Conservation (phyloP, 768 basidiomycete genomes). For the Panaeolus papilionaceus region DNA sequence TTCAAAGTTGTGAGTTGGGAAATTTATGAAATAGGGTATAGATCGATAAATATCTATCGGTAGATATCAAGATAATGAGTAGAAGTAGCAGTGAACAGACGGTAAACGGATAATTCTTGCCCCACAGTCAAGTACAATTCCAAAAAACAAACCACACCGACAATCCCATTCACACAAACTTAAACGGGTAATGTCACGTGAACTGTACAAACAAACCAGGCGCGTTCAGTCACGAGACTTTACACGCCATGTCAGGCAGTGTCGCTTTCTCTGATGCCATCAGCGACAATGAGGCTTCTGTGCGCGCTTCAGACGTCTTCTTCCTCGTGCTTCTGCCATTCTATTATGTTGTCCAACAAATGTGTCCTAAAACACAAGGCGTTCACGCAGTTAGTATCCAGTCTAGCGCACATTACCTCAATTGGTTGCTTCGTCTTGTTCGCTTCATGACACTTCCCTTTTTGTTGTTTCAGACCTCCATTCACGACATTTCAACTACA, state of each 20-base stretch:
- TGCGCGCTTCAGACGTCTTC: conserved; percentile 13
- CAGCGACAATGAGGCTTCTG: conserved; percentile 6
- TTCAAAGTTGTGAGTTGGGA: conserved; percentile 10
- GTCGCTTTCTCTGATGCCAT: neutral
- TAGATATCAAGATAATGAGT: neutral
- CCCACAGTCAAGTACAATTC: conserved; percentile 1
- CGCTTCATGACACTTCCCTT: neutral
- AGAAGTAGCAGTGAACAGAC: conserved; percentile 1
- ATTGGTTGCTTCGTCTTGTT: conserved; percentile 3
- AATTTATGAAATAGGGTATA: conserved; percentile 10
- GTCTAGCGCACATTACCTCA: conserved; percentile 13
- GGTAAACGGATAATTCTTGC: neutral
- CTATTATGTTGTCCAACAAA: neutral
- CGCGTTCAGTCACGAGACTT: conserved; percentile 20
- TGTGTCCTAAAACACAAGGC: neutral
- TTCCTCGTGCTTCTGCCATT: neutral
- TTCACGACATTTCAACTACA: neutral
- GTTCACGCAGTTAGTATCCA: neutral
- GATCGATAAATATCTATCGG: neutral
- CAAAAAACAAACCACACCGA: conserved; percentile 8
- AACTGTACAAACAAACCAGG: conserved; percentile 1
- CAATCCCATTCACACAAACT: conserved; percentile 13
- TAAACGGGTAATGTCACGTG: conserved; percentile 26
- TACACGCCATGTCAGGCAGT: neutral
- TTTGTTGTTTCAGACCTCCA: conserved; percentile 10